Conservation (phyloP, 208 protist genomes). For the Trypanosoma avium region DNA sequence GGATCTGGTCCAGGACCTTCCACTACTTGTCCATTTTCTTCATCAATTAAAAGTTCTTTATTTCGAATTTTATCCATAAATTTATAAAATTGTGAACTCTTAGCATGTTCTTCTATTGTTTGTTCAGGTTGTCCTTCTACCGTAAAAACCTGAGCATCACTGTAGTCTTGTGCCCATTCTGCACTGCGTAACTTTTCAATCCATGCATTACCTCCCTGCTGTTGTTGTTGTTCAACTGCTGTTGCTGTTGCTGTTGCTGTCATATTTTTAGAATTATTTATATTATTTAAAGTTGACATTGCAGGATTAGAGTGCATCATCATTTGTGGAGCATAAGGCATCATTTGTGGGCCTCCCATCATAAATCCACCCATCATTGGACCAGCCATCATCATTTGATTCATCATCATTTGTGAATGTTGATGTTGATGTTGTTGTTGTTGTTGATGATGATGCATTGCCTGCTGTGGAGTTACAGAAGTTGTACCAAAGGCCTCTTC, state of each 20-base stretch:
- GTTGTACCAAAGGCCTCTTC: conserved; percentile 48
- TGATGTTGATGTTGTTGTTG: conserved; percentile 39
- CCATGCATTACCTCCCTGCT: conserved; percentile 42
- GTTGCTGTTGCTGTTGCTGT: conserved; percentile 25
- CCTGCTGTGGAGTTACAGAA: conserved; percentile 18
- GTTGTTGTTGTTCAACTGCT: conserved; percentile 13
- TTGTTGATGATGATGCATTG: conserved; percentile 23
- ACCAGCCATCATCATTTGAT: conserved; percentile 39
- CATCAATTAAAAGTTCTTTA: conserved; percentile 76
- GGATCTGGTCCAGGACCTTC: conserved; percentile 64
- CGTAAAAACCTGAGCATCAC: conserved; percentile 57
- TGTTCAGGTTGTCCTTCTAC: conserved; percentile 41
- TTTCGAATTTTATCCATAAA: conserved; percentile 83
- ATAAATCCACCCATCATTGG: conserved; percentile 9
- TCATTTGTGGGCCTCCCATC: conserved; percentile 18
- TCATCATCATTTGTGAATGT: conserved; percentile 8
- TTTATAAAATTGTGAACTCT: conserved; percentile 69
- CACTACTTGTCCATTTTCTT: conserved; percentile 74
- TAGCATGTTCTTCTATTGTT: conserved; percentile 62
- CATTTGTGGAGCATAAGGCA: conserved; percentile 20
- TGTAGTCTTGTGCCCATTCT: conserved; percentile 77
- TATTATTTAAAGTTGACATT: conserved; percentile 21
- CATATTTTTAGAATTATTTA: conserved; percentile 14
- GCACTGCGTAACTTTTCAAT: conserved; percentile 58
- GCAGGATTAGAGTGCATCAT: conserved; percentile 34